Conservation (phyloP, 78 protist species). For the Cavenderia fasciculata region DNA sequence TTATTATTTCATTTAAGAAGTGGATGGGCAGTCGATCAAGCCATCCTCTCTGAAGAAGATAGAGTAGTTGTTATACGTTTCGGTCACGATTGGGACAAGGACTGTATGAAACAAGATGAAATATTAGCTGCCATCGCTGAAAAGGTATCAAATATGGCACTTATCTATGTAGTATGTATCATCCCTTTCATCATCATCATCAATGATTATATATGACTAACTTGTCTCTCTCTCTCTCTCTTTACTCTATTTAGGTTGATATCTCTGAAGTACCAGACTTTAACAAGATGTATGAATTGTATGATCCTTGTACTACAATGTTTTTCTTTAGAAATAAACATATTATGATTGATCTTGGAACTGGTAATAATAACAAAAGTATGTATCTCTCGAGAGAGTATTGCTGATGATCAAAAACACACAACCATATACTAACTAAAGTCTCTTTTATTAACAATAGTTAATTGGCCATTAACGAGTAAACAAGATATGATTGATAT, state of each 20-base stretch:
- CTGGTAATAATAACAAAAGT: slow-evolving; percentile 99
- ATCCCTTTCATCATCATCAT: no score
- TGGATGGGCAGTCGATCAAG: slow-evolving; percentile 99
- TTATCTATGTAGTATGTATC: slow-evolving; percentile 86
- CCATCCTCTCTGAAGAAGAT: slow-evolving; percentile 97
- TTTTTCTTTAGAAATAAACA: slow-evolving; percentile 98
- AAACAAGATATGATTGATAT: slow-evolving; percentile 96
- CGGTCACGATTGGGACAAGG: slow-evolving; percentile 98
- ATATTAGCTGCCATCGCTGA: slow-evolving; percentile 60
- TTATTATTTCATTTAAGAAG: slow-evolving; percentile 94
- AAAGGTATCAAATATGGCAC: slow-evolving; percentile 86
- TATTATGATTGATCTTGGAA: slow-evolving; percentile 98
- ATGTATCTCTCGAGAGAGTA: slow-evolving; percentile 4
- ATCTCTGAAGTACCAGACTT: slow-evolving; percentile 98
- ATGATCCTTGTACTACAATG: slow-evolving; percentile 98
- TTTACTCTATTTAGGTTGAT: slow-evolving; percentile 86
- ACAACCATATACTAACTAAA: not conserved
- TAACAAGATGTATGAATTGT: slow-evolving; percentile 99
- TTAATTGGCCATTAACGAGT: slow-evolving; percentile 94
- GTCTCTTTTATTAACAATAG: slow-evolving; percentile 1
- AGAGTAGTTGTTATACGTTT: slow-evolving; percentile 97
- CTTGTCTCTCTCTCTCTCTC: no score
- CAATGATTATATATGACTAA: no score
- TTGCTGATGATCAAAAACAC: not conserved
- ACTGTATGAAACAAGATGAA: slow-evolving; percentile 92